These are phyloP conservation scores for Rhizomucor miehei DNA, from an alignment of 371 early-diverging fungal species.

Conservation along the genomic window DNA sequence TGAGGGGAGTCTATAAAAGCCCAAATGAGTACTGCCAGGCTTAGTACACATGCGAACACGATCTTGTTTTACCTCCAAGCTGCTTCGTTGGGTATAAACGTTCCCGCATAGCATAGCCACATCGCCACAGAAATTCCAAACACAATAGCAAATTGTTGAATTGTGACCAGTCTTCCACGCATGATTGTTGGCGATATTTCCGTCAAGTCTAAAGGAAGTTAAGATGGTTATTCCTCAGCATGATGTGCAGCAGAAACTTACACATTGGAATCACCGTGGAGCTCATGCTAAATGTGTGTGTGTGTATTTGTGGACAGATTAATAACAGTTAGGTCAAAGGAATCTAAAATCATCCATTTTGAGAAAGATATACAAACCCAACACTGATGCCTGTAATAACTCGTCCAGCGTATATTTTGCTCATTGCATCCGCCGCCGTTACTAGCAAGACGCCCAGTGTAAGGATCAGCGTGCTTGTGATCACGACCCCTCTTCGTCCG, in stretches of 20 bases:
- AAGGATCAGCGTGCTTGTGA: slow-evolving; percentile 65
- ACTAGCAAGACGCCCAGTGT: slow-evolving; percentile 73
- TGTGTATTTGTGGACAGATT: too few species aligned
- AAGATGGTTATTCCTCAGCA: neutral
- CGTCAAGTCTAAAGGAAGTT: slow-evolving; percentile 58
- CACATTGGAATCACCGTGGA: slow-evolving; percentile 88
- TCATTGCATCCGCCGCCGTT: slow-evolving; percentile 49
- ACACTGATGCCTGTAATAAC: slow-evolving; percentile 78
- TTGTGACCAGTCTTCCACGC: slow-evolving; percentile 83
- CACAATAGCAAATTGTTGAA: slow-evolving; percentile 90
- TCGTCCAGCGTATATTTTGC: slow-evolving; percentile 71
- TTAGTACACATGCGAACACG: too few species aligned
- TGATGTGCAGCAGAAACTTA: slow-evolving; percentile 12
- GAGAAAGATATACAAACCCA: slow-evolving; percentile 64
- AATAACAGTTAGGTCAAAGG: too few species aligned
- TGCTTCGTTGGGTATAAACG: neutral
- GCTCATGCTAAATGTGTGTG: slow-evolving; percentile 62
- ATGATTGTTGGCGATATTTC: slow-evolving; percentile 84
- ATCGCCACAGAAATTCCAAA: slow-evolving; percentile 44
- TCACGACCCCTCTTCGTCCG: slow-evolving; percentile 75
- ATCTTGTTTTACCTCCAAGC: neutral
- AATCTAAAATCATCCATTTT: neutral
- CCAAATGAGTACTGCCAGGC: too few species aligned
- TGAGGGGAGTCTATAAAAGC: slow-evolving; percentile 25
- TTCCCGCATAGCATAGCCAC: slow-evolving; percentile 20